Percentiles rank a stretch among this genome's conserved stretches.
Conservation (phyloP, 306 rosid genomes). For the Pterocarpus santalinus region DNA sequence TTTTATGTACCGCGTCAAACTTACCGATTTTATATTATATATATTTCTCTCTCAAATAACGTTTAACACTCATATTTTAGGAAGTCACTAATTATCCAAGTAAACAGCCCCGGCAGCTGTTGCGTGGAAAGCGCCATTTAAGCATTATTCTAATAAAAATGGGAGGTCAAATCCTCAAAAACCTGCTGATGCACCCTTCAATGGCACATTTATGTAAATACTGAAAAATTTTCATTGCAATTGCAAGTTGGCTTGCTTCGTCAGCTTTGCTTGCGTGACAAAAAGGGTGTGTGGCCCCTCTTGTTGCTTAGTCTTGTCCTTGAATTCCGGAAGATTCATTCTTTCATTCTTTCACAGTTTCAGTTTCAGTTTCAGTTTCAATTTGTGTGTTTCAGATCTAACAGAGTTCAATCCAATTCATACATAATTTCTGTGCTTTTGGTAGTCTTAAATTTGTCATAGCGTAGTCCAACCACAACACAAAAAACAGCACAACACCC, state of each 20-base stretch:
- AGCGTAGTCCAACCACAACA: constrained; percentile 42
- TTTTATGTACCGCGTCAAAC: too few species aligned
- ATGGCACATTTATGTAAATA: constrained; percentile 6
- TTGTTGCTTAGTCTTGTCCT: constrained; percentile 44
- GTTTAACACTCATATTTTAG: not conserved
- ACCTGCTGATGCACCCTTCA: too few species aligned
- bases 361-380: not conserved
- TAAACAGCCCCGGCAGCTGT: not conserved
- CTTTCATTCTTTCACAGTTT: constrained; percentile 17
- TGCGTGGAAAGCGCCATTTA: constrained; percentile 56
- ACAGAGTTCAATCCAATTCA: not conserved
- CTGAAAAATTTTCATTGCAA: not conserved
- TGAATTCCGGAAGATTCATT: constrained; percentile 5
- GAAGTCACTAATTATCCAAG: not conserved
- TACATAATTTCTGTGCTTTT: not conserved
- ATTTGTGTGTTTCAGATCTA: constrained; percentile 61
- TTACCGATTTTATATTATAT: not conserved
- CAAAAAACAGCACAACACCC: not conserved
- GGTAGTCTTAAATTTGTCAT: constrained; percentile 40
- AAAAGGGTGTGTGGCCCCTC: constrained; percentile 49
- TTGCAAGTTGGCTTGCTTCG: constrained; percentile 47
- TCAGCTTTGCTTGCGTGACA: constrained; percentile 47
- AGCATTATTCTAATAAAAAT: constrained; percentile 41
- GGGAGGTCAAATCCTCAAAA: constrained; percentile 45
- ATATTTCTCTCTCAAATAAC: not conserved